A percentile compares a stretch with the other conserved stretches of the same genome.
Evolutionary conservation across 2,329 filamentous ascomycete genomes (phyloP).

Genomic region (Colletotrichum zoysiae): DNA sequence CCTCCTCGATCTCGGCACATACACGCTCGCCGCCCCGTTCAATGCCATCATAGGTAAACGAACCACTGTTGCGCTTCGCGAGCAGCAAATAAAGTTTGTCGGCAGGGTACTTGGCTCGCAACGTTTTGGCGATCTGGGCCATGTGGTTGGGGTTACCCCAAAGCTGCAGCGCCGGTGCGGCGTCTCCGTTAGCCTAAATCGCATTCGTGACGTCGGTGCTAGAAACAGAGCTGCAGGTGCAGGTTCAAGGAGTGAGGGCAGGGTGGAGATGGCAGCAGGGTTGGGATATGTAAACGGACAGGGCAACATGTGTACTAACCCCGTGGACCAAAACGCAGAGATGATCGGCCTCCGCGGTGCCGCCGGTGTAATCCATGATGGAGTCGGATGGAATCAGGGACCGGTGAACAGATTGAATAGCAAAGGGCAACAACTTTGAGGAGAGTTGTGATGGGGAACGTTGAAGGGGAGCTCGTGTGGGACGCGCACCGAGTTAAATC

Average conservation of each 20-base stretch:
- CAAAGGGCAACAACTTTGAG: conserved; percentile 47
- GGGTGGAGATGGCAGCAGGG: conserved; percentile 28
- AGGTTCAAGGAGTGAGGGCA: background rate
- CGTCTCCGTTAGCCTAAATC: conserved; percentile 43
- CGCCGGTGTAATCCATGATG: conserved; percentile 64
- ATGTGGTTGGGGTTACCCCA: conserved; percentile 87
- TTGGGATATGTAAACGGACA: background rate
- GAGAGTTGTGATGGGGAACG: conserved; percentile 4
- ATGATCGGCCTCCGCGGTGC: conserved; percentile 71
- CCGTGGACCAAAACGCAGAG: conserved; percentile 84
- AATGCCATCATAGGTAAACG: conserved; percentile 78
- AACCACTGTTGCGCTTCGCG: conserved; percentile 79
- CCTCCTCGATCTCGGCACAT: conserved; percentile 75
- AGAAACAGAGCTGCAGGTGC: conserved; percentile 9
- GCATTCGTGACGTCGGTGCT: conserved; percentile 44
- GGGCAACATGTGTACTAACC: conserved; percentile 61
- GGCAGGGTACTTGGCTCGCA: conserved; percentile 71
- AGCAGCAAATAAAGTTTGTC: conserved; percentile 78
- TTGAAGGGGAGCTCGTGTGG: conserved; percentile 31
- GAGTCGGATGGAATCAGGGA: conserved; percentile 48
- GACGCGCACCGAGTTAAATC: conserved; percentile 40
- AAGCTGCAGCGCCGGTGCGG: conserved; percentile 59
- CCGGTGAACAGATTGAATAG: conserved; percentile 51
- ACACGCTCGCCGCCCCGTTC: conserved; percentile 76
- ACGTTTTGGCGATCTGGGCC: conserved; percentile 72